Conservation (phyloP, 768 basidiomycete species). For the Tylopilus plumbeoviolaceoides region DNA sequence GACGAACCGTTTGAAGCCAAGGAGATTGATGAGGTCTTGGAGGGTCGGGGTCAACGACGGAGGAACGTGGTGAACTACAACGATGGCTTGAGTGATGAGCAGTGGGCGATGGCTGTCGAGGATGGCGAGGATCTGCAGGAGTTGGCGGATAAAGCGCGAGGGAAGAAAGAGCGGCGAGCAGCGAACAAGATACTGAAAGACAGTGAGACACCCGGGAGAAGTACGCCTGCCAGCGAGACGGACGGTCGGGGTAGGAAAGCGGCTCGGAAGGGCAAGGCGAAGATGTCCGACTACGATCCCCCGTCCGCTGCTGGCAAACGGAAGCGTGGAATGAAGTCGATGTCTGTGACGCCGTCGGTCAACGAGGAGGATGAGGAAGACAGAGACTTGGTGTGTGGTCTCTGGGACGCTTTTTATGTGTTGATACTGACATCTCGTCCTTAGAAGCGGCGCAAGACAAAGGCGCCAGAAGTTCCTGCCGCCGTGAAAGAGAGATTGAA, state of each 20-base stretch:
- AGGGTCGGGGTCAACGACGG: slow-evolving; percentile 83
- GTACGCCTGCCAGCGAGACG: slow-evolving; percentile 61
- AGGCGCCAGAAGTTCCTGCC: slow-evolving; percentile 52
- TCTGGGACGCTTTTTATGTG: not conserved
- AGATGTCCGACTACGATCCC: slow-evolving; percentile 47
- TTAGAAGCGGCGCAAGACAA: slow-evolving; percentile 86
- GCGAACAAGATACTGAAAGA: slow-evolving; percentile 58
- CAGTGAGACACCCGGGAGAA: slow-evolving; percentile 55
- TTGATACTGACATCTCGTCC: slow-evolving; percentile 1
- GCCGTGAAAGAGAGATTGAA: slow-evolving; percentile 74
- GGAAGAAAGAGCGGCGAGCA: slow-evolving; percentile 60
- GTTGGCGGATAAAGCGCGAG: slow-evolving; percentile 59
- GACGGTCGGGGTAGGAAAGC: slow-evolving; percentile 52
- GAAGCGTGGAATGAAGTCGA: slow-evolving; percentile 68
- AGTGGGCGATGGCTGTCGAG: slow-evolving; percentile 85
- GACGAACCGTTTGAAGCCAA: slow-evolving; percentile 78
- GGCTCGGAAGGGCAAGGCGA: slow-evolving; percentile 57
- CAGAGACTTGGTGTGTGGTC: slow-evolving; percentile 54
- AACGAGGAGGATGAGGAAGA: slow-evolving; percentile 77
- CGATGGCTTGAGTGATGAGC: slow-evolving; percentile 91
- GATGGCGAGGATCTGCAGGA: slow-evolving; percentile 80
- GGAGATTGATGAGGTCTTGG: slow-evolving; percentile 44
- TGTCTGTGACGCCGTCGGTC: slow-evolving; percentile 73
- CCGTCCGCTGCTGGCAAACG: slow-evolving; percentile 54
- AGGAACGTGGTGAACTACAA: slow-evolving; percentile 87